Percentiles rank a stretch among this genome's conserved stretches.
These are phyloP conservation scores for Phascolomyces articulosus DNA, from an alignment of 371 early-diverging fungal genomes.

Conservation along the genomic window DNA sequence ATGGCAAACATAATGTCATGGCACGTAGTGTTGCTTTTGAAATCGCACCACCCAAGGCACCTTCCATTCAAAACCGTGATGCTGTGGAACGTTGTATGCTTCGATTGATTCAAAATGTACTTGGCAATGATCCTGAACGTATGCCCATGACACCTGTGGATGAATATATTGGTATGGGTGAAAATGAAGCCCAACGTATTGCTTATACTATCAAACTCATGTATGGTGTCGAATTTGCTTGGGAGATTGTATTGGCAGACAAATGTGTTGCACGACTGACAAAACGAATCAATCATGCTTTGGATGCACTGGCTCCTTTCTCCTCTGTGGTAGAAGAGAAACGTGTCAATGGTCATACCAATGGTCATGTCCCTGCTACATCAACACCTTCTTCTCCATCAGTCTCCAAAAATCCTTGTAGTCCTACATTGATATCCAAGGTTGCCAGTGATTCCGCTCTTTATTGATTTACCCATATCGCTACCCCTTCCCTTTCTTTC, in stretches of 20 bases:
- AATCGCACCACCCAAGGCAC: conserved; percentile 42
- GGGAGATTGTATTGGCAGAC: conserved; percentile 76
- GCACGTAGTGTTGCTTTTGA: conserved; percentile 78
- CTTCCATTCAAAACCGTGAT: conserved; percentile 14
- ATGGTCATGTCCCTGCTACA: background rate
- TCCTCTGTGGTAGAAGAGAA: background rate
- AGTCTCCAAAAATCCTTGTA: background rate
- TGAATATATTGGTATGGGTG: conserved; percentile 66
- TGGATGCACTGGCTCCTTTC: conserved; percentile 41
- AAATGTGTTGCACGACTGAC: conserved; percentile 50
- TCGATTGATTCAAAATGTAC: conserved; percentile 34
- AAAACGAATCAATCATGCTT: conserved; percentile 41
- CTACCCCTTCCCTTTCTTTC: background rate
- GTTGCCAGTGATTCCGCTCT: background rate
- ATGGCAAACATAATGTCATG: conserved; percentile 85
- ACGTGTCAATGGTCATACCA: background rate
- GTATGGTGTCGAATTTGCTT: conserved; percentile 88
- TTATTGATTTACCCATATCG: background rate
- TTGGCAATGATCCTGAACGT: conserved; percentile 50
- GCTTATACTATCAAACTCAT: conserved; percentile 79
- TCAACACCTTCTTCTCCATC: background rate
- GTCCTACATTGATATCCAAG: conserved; percentile 9
- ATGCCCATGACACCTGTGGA: conserved; percentile 61
- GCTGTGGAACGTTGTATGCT: conserved; percentile 31
- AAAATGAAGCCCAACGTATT: conserved; percentile 72